Conservation (phyloP, 371 early-diverging fungal genomes). For the Sporodiniella umbellata region DNA sequence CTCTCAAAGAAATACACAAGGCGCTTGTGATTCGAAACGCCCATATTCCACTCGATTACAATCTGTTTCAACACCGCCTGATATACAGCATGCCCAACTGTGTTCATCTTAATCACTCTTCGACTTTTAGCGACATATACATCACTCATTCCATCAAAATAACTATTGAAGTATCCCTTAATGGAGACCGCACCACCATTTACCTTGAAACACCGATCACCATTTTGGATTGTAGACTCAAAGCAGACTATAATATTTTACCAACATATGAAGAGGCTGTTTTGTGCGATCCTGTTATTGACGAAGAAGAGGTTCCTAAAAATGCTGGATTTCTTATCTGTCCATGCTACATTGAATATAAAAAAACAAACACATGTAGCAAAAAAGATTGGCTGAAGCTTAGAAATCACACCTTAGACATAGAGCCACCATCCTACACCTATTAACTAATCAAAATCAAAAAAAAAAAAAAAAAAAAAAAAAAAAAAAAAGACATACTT, state of each 20-base stretch:
- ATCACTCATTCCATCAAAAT: conserved; percentile 27
- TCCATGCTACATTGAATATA: conserved; percentile 28
- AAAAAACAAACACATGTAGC: conserved; percentile 17
- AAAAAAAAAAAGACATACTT: no score
- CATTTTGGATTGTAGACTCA: conserved; percentile 31
- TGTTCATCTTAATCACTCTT: conserved; percentile 24
- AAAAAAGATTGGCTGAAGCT: conserved; percentile 20
- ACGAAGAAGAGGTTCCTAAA: conserved; percentile 5
- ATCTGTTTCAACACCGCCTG: conserved; percentile 24
- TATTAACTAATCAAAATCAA: no score
- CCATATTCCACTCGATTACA: conserved; percentile 21
- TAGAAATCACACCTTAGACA: not conserved
- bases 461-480: no score
- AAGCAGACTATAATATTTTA: conserved; percentile 28
- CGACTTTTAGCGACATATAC: conserved; percentile 26
- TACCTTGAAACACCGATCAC: conserved; percentile 33
- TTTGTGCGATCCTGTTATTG: conserved; percentile 3
- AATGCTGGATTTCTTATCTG: conserved; percentile 20
- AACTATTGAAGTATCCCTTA: conserved; percentile 15
- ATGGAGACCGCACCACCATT: conserved; percentile 2
- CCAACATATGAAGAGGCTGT: conserved; percentile 32
- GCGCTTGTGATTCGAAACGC: conserved; percentile 24
- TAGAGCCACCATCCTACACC: no score
- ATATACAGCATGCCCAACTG: conserved; percentile 28
- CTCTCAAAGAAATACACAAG: conserved; percentile 21